Conservation (phyloP, 192 early-diverging fungal species). For the Powellomyces hirtus region DNA sequence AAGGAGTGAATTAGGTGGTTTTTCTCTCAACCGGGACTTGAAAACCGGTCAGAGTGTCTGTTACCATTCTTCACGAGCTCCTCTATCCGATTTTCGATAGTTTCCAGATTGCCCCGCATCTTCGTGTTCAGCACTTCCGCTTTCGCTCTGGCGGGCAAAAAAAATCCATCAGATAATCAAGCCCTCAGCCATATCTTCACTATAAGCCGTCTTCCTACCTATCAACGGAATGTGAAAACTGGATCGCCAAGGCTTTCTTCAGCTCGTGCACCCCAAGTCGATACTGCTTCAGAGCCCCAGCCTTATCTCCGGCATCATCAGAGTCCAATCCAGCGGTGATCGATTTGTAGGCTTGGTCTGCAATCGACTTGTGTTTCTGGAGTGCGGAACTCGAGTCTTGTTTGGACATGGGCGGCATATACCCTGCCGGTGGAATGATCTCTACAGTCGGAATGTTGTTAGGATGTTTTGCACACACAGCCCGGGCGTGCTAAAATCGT, state of each 20-base stretch:
- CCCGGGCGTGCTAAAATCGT: too few relatives aligned
- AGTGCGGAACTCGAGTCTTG: too few relatives aligned
- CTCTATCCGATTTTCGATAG: constrained; percentile 37
- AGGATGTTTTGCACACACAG: too few relatives aligned
- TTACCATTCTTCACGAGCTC: not conserved
- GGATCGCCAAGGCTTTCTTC: constrained; percentile 31
- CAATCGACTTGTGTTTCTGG: constrained; percentile 32
- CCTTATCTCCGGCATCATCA: constrained; percentile 35
- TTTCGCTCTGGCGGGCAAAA: constrained; percentile 32
- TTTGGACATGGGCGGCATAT: too few relatives aligned
- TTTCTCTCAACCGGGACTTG: not conserved
- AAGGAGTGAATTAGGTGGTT: not conserved
- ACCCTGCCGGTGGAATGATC: too few relatives aligned
- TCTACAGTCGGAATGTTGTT: too few relatives aligned
- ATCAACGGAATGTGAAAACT: constrained; percentile 26
- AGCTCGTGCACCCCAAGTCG: constrained; percentile 36
- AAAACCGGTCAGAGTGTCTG: not conserved
- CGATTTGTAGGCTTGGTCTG: constrained; percentile 39
- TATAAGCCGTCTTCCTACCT: constrained; percentile 6
- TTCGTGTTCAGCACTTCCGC: constrained; percentile 44
- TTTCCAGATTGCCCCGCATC: constrained; percentile 37
- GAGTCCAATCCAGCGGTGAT: constrained; percentile 39
- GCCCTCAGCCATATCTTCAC: not conserved
- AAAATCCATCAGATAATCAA: not conserved
- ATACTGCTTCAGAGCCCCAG: constrained; percentile 40